Evolutionary conservation across 2,329 filamentous ascomycete genomes (phyloP).

Genomic region (Lachnellula subtilissima): DNA sequence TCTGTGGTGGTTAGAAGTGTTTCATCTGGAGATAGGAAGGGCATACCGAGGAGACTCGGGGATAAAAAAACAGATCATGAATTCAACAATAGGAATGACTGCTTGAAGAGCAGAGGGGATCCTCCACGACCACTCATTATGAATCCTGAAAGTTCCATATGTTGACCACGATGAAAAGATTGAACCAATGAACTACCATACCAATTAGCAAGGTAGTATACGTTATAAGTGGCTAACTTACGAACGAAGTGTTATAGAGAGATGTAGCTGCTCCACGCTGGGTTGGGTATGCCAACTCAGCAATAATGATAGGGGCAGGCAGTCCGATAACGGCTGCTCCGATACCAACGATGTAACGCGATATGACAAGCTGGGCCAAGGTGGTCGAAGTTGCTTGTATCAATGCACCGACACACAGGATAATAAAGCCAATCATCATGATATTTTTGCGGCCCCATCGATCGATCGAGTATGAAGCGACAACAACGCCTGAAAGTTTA

Average conservation of each 20-base stretch:
- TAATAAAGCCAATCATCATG: too few species aligned
- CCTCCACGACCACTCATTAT: conserved; percentile 21
- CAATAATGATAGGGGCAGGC: conserved; percentile 41
- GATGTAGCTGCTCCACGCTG: conserved; percentile 39
- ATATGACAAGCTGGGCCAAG: too few species aligned
- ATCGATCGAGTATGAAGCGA: too few species aligned
- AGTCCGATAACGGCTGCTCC: conserved; percentile 1
- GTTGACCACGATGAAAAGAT: conserved; percentile 41
- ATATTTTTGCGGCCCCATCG: too few species aligned
- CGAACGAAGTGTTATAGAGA: background rate
- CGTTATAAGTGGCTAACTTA: background rate
- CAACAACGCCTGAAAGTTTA: background rate
- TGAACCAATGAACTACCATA: conserved; percentile 26
- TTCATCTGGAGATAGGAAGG: conserved; percentile 21
- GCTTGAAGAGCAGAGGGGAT: conserved; percentile 18
- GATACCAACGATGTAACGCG: conserved; percentile 1
- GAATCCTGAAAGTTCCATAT: conserved; percentile 32
- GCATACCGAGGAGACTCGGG: conserved; percentile 39
- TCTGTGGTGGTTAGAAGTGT: too few species aligned
- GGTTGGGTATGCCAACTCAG: conserved; percentile 49
- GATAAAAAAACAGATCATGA: conserved; percentile 17
- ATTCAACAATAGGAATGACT: background rate
- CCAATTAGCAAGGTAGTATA: background rate
- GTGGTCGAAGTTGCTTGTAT: too few species aligned
- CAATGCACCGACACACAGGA: background rate